These are phyloP conservation scores for Penicillium sp. DNA, from an alignment of 2,329 filamentous ascomycete genomes.

Conservation along the genomic window DNA sequence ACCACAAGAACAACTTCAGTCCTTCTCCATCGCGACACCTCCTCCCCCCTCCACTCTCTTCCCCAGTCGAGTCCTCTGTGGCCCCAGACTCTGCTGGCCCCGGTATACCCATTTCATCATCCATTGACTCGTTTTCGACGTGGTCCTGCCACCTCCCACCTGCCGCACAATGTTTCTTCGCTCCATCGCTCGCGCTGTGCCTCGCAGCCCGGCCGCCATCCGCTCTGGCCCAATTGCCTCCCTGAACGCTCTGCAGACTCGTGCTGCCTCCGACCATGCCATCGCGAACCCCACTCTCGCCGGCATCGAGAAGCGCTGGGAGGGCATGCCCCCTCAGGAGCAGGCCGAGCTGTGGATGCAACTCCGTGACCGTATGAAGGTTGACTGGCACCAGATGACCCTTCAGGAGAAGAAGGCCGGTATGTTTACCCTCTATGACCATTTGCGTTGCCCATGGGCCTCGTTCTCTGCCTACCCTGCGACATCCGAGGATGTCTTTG, in stretches of 20 bases:
- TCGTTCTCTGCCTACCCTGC: slow-evolving; percentile 13
- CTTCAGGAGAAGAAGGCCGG: slow-evolving; percentile 98
- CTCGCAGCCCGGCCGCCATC: slow-evolving; percentile 44
- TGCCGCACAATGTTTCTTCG: slow-evolving; percentile 47
- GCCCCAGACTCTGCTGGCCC: slow-evolving; percentile 21
- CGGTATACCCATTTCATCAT: slow-evolving; percentile 18
- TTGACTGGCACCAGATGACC: slow-evolving; percentile 92
- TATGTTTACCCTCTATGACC: slow-evolving; percentile 55
- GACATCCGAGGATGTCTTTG: slow-evolving; percentile 17
- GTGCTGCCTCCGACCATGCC: slow-evolving; percentile 71
- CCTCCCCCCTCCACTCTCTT: slow-evolving; percentile 32
- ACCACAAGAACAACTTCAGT: slow-evolving; percentile 38
- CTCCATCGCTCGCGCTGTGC: slow-evolving; percentile 45
- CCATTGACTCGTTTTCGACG: slow-evolving; percentile 33
- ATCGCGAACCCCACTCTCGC: slow-evolving; percentile 97
- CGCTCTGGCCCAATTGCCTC: slow-evolving; percentile 40
- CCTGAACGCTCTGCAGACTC: slow-evolving; percentile 50
- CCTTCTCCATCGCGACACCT: slow-evolving; percentile 30
- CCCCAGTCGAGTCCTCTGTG: slow-evolving; percentile 27
- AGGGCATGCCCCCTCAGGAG: slow-evolving; percentile 95
- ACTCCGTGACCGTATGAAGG: slow-evolving; percentile 97
- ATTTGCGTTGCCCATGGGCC: background rate
- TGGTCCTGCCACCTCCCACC: slow-evolving; percentile 28
- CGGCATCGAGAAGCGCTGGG: slow-evolving; percentile 99
- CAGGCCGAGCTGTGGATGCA: slow-evolving; percentile 99